Evolutionary conservation across 129 eudicot species (phyloP), one percentile per base, ranked within the genome.

Genomic region (Dittrichia graveolens): DNA sequence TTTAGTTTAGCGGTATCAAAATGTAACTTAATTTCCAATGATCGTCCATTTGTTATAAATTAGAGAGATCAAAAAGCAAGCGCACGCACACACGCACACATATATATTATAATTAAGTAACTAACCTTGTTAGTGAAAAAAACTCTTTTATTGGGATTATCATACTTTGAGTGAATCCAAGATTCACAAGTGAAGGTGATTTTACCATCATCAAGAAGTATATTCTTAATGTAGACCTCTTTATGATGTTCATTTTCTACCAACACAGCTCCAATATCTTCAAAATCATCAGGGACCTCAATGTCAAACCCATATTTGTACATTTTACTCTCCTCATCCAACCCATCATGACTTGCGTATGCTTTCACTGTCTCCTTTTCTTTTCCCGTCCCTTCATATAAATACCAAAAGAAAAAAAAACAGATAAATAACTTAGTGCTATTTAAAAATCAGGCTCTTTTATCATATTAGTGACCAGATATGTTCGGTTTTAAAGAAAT

Each of bases 101-200:
- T n/a, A n/a, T n/a, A n/a, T n/a, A n/a, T n/a, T n/a, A n/a, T n/a
- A n/a, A n/a, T n/a, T n/a, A n/a, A n/a, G n/a, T n/a, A n/a, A n/a
- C n/a, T n/a, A n/a, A n/a, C n/a, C 96, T 87, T 89, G 45, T 78
- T 60, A 2, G 76, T 44, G 65, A 89, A 90, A 62, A 90, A 90
- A 4, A 84, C 55, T 63, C 93, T 79, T 69, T 82, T 83, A 0
- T 73, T 61, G 0, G 84, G 67, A 50, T 82, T 59, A 34, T 84
- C 90, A 55, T 14, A 46, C 54, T 84, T 89, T 35, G 96, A 71
- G 35, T 78, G 86, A 55, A 87, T 39, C 88, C 92, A 90, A 0
- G 96, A 90, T 35, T 86, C 78, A 50, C 96, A 90, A 18, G 76
- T 63, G 40, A 87, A 52, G 1, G 43, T 73, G 8, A 84, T 5